phyloP scores from a whole-genome alignment of 306 rosid species.

The Echinosophora koreensis region DNA sequence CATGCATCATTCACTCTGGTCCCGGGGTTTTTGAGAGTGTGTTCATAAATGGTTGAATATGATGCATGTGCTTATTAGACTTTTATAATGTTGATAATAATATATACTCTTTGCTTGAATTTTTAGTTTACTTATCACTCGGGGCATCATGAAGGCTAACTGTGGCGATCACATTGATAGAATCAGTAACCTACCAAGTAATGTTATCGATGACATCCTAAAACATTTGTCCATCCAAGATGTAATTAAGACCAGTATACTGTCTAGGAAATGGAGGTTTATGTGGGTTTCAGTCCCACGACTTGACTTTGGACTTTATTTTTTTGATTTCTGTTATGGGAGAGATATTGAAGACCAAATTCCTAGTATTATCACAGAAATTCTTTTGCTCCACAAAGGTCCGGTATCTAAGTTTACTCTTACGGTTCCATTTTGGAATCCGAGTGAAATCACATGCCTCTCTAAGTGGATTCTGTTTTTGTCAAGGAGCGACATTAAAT shows the following conservation, averaged over 20 bases:
- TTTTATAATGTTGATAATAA: not conserved
- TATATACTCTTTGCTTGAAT: not conserved
- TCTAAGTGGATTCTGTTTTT: no score
- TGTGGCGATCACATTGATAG: not conserved
- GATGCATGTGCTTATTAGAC: no score
- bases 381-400: conserved; percentile 20
- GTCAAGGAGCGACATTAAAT: no score
- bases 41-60: not conserved
- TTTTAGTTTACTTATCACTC: not conserved
- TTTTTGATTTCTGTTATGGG: not conserved
- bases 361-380: not conserved
- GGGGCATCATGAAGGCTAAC: not conserved
- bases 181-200: conserved; percentile 32
- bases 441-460: no score
- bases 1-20: no score
- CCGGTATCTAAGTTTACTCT: conserved; percentile 11
- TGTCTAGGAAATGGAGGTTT: conserved; percentile 42
- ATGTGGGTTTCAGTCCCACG: conserved; percentile 4
- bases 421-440: not conserved
- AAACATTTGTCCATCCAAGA: conserved; percentile 13
- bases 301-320: not conserved
- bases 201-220: conserved; percentile 32
- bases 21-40: not conserved
- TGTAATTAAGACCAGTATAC: conserved; percentile 13
- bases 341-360: not conserved